These are phyloP conservation scores for Penicillium samsonianum DNA, from an alignment of 495 filamentous ascomycete species.

Conservation along the genomic window DNA sequence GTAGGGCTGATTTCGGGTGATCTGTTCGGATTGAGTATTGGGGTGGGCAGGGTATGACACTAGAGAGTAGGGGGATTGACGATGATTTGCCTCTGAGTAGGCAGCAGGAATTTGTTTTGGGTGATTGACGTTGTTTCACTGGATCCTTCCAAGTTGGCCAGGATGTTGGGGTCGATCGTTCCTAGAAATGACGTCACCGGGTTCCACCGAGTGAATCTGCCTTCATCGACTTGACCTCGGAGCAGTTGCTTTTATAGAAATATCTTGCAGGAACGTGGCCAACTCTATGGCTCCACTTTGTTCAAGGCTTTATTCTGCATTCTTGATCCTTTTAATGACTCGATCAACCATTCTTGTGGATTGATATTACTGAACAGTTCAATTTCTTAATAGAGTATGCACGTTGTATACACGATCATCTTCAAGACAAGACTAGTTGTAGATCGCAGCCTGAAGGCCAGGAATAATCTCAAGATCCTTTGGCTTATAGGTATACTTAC, in stretches of 20 bases:
- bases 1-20: slow-evolving; percentile 8
- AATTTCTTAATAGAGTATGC: not conserved
- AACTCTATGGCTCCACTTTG: no score
- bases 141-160: slow-evolving; percentile 7
- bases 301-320: not conserved
- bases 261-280: not conserved
- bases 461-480: slow-evolving; percentile 52
- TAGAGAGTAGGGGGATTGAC: not conserved
- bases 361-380: not conserved
- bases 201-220: not conserved
- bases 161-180: slow-evolving; percentile 23
- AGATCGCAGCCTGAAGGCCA: slow-evolving; percentile 45
- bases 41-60: slow-evolving; percentile 15
- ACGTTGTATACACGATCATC: not conserved
- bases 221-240: not conserved
- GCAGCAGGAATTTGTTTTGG: slow-evolving; percentile 9
- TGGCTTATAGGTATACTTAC: slow-evolving; percentile 38
- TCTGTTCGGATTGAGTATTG: not conserved
- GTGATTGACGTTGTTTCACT: not conserved
- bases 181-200: slow-evolving; percentile 28
- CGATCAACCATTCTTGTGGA: not conserved
- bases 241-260: not conserved
- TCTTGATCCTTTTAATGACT: not conserved
- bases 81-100: slow-evolving; percentile 2
- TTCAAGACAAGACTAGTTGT: slow-evolving; percentile 34